Conservation (phyloP, 2,329 filamentous ascomycete genomes). For the Bipolaris cookei region DNA sequence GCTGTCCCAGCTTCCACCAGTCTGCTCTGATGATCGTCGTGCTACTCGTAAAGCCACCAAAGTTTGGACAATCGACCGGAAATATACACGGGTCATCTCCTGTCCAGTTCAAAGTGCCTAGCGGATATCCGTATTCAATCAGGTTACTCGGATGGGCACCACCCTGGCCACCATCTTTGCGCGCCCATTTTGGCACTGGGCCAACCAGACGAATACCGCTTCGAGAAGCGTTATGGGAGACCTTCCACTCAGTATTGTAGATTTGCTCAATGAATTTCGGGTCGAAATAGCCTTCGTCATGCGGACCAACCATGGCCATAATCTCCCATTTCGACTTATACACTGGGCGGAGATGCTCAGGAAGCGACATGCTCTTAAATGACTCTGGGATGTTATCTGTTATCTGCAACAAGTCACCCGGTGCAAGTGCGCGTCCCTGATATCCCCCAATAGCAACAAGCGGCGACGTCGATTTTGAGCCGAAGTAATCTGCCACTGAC, state of each 20-base stretch:
- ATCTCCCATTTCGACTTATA: slow-evolving; percentile 62
- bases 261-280: slow-evolving; percentile 63
- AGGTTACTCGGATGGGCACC: slow-evolving; percentile 67
- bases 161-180: slow-evolving; percentile 66
- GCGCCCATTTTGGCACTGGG: slow-evolving; percentile 64
- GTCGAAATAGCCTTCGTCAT: slow-evolving; percentile 61
- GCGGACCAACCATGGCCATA: slow-evolving; percentile 62
- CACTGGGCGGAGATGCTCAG: slow-evolving; percentile 55
- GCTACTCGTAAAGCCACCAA: slow-evolving; percentile 65
- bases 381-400: slow-evolving; percentile 48
- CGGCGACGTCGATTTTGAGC: slow-evolving; percentile 65
- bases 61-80: slow-evolving; percentile 64
- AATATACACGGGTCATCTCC: slow-evolving; percentile 68
- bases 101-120: slow-evolving; percentile 66
- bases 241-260: slow-evolving; percentile 64
- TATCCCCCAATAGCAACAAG: slow-evolving; percentile 65
- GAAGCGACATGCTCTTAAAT: slow-evolving; percentile 46
- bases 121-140: slow-evolving; percentile 61
- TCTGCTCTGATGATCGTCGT: slow-evolving; percentile 64
- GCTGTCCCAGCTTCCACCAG: slow-evolving; percentile 67
- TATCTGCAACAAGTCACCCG: slow-evolving; percentile 61
- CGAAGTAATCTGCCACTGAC: slow-evolving; percentile 62
- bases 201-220: slow-evolving; percentile 67
- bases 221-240: slow-evolving; percentile 66
- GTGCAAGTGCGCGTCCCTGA: slow-evolving; percentile 62